Conservation (phyloP, 2,329 filamentous ascomycete genomes). For the Trichoderma oligosporum region DNA sequence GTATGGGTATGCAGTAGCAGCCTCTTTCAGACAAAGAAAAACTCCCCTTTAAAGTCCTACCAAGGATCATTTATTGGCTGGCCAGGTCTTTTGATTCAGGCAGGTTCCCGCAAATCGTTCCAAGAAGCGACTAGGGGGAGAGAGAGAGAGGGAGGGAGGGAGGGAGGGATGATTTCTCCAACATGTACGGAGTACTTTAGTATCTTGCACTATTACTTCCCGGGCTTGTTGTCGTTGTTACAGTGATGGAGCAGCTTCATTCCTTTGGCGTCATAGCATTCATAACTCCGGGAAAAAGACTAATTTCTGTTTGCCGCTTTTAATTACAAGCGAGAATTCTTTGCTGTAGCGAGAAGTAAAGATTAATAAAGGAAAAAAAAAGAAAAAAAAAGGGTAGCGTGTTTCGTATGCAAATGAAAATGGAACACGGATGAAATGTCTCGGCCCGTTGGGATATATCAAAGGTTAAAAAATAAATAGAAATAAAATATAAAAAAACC, state of each 20-base stretch:
- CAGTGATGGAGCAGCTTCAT: conserved; percentile 4
- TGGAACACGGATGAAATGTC: conserved; percentile 17
- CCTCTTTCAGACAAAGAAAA: conserved; percentile 6
- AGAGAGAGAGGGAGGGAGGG: too few species aligned
- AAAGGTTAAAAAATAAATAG: neutral
- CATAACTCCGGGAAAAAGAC: too few species aligned
- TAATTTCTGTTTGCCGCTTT: too few species aligned
- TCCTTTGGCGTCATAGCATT: too few species aligned
- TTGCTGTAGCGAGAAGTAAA: neutral
- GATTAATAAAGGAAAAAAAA: neutral
- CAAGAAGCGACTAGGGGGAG: conserved; percentile 1
- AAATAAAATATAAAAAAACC: too few species aligned
- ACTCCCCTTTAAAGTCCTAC: conserved; percentile 17
- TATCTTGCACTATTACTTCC: neutral
- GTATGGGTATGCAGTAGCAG: neutral
- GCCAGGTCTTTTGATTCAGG: conserved; percentile 5
- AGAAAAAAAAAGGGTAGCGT: neutral
- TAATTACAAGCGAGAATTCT: neutral
- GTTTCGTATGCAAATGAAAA: conserved; percentile 17
- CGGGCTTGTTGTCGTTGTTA: too few species aligned
- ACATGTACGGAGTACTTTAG: too few species aligned
- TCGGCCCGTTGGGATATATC: conserved; percentile 12
- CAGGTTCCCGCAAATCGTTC: conserved; percentile 12
- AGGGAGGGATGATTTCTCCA: too few species aligned
- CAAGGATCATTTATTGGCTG: conserved; percentile 16